Percentiles rank a stretch among this genome's conserved stretches.
phyloP scores from a whole-genome alignment of 1,284 basidiomycete genomes.

The Sparassis latifolia region DNA sequence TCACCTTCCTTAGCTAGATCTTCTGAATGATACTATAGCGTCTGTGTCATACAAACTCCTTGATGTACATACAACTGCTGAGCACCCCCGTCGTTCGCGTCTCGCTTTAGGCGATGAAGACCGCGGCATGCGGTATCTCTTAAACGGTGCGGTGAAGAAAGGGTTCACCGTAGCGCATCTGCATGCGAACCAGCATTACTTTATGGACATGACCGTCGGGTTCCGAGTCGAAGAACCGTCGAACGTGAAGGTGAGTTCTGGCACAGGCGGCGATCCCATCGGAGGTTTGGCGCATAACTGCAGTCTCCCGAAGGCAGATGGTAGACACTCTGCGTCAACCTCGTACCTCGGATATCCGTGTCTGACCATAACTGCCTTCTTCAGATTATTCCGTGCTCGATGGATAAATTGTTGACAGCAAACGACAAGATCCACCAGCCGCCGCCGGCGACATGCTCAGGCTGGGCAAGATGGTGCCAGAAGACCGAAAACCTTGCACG shows the following conservation, averaged over 20 bases:
- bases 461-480: constrained; percentile 2
- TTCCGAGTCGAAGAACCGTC: constrained; percentile 1
- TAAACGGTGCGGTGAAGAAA: not conserved
- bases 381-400: constrained; percentile 6
- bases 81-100: not conserved
- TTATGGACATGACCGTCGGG: not conserved
- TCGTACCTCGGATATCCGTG: not conserved
- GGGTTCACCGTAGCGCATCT: constrained; percentile 7
- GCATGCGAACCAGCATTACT: constrained; percentile 2
- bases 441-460: not conserved
- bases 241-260: constrained; percentile 1
- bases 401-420: constrained; percentile 1
- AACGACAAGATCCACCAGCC: constrained; percentile 3
- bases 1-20: not conserved
- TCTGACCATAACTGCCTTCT: not conserved
- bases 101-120: constrained; percentile 2
- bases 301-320: not conserved
- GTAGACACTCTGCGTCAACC: not conserved
- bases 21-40: not conserved
- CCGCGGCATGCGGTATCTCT: not conserved
- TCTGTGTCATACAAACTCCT: not conserved
- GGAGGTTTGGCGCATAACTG: no score
- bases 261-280: no score
- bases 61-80: no score
- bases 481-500: not conserved